Evolutionary conservation across 108 stramenopile species (phyloP).

Genomic region (Epipyxis sp.): DNA sequence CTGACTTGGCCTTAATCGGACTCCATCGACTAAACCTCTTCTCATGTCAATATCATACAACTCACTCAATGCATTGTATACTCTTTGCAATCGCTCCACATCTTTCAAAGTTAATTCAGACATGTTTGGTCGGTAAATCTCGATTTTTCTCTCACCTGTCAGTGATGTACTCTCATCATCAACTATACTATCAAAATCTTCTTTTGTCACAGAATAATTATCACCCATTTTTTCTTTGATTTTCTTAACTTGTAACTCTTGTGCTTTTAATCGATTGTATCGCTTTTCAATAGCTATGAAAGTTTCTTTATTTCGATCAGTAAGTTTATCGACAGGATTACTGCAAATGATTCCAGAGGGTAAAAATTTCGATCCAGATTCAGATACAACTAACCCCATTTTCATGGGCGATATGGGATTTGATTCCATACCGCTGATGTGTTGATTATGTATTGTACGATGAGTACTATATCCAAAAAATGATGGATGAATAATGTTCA

Average conservation of each 20-base stretch:
- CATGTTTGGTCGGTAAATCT: constrained; percentile 20
- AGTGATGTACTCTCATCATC: background rate
- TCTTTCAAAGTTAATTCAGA: background rate
- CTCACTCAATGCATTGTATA: background rate
- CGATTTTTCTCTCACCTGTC: background rate
- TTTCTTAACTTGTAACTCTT: background rate
- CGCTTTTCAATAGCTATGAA: background rate
- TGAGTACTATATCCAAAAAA: background rate
- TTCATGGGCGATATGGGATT: no score
- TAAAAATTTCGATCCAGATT: background rate
- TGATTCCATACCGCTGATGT: no score
- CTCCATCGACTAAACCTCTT: background rate
- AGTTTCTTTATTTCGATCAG: background rate
- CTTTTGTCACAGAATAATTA: no score
- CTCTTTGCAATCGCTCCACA: background rate
- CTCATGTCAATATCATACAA: background rate
- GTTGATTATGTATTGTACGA: background rate
- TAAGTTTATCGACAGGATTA: background rate
- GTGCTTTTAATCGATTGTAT: background rate
- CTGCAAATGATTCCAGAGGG: background rate
- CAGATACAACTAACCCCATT: no score
- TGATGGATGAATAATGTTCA: background rate
- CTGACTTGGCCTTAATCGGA: background rate
- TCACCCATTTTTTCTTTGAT: background rate
- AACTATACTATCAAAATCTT: background rate